Evolutionary conservation across 2,329 filamentous ascomycete genomes (phyloP), one percentile per base, ranked within the genome.

Genomic region (Tolypocladium guangdongense): DNA sequence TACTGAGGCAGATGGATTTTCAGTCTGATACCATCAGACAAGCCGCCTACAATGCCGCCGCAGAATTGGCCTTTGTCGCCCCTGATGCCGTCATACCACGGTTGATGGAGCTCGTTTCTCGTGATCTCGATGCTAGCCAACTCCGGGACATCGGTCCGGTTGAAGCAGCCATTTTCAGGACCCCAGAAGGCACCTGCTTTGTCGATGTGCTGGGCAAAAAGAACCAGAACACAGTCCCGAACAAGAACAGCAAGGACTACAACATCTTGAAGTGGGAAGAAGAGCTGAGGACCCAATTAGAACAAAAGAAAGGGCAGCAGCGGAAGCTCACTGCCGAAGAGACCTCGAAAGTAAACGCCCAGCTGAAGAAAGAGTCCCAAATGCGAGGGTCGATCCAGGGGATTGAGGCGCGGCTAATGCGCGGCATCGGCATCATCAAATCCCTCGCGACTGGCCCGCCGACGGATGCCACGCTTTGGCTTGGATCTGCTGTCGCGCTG

Each of bases 241-340:
- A 90, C 70, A 97, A 96, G 72, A 96, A 90, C 63, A 86, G 83
- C 49, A 96, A 95, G 67, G 93, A 97, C 66, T 96, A 96, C 62
- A 90, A 99, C 62, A 95, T 90, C 1, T 71, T 96, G 41, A 96
- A 96, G 69, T 99, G 95, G 93, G 93, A 99, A 69, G 87, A 92
- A 66, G 93, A 99, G 58, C 77, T 99, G 8, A 80, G 91, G 54
- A 79, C 83, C 39, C 90, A 96, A 62, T 72, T 99, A 41, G 90
- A 91, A n/a, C 80, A 88, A 65, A 99, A 97, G 75, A 96, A 92
- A 68, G 92, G 92, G 1, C 82, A 88, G 56, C 83, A 90, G 62
- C 92, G 90, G 73, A 99, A 96, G 71, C 81, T 97, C 11, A 93
- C 89, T 0, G 72, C 88, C 0, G 93, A 97, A 37, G 92, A 99